Evolutionary conservation across 441 rosid species (phyloP), one percentile per base, ranked within the genome.

Genomic region (Pelargonium fulgidum): DNA sequence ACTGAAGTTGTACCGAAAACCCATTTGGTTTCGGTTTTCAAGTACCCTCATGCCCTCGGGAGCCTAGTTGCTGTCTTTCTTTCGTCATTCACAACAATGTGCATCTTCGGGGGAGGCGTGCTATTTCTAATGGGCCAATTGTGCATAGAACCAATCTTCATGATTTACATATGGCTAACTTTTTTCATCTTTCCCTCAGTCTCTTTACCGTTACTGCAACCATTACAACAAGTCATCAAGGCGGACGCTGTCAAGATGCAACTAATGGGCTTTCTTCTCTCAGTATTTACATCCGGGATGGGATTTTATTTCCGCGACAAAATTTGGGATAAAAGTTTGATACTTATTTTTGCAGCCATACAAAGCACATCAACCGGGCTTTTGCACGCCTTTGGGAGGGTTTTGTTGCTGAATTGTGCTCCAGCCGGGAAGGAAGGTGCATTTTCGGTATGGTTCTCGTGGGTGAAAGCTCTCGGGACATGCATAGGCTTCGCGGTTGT

Each of bases 391-490:
- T 87, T 72, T 33, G 88, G 86, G 9, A 66, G 85, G 63, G 79
- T 85, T 10, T 45, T 87, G 71, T 2, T 83, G 56, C 22, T 83
- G 17, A 88, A 87, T 73, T 81, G 83, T 61, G 72, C 85, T 0
- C 92, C 92, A 0, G 29, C 66, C 6, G 89, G 87, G 3, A 80
- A 76, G 71, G 87, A 87, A 76, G 89, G 87, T 0, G 81, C 78
- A 0, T 87, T 87, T 65, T 76, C 83, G 1, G 56, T 75, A 1
- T 85, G 88, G 89, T 73, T 70, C 17, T 77, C 86, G 3, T 84
- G 87, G 88, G 66, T 72, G 2, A 79, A 75, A 52, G 74, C 72
- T 24, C 29, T 71, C 1, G 92, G 92, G 0, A 54, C 82, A 4
- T 81, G 89, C 68, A 64, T 73, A 12, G 92, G 89, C 3, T 87